Percentiles rank a stretch among this genome's conserved stretches.
These are phyloP conservation scores for Fusarium drepaniforme DNA, from an alignment of 2,329 filamentous ascomycete species.

Conservation along the genomic window DNA sequence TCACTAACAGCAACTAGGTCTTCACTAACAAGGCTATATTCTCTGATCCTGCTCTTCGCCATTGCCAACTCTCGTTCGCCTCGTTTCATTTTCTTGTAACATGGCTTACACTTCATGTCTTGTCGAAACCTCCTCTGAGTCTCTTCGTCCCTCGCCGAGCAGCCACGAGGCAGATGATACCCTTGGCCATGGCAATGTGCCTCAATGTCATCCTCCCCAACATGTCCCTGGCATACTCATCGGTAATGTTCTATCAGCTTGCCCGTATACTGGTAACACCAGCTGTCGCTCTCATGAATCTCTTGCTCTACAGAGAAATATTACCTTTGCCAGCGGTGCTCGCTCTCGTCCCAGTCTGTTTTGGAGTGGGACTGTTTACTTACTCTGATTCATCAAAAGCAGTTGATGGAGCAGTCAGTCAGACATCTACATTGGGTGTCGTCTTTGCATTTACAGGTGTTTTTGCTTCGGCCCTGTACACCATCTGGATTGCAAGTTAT, in stretches of 20 bases:
- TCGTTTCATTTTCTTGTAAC: slow-evolving; percentile 78
- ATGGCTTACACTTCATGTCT: slow-evolving; percentile 70
- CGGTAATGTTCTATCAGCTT: slow-evolving; percentile 78
- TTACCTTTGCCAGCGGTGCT: slow-evolving; percentile 66
- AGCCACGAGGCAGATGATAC: slow-evolving; percentile 68
- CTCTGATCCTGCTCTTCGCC: slow-evolving; percentile 66
- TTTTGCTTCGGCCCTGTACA: slow-evolving; percentile 75
- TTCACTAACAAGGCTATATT: slow-evolving; percentile 80
- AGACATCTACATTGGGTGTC: slow-evolving; percentile 70
- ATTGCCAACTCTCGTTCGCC: slow-evolving; percentile 74
- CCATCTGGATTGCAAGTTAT: slow-evolving; percentile 76
- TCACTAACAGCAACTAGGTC: slow-evolving; percentile 58
- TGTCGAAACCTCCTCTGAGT: slow-evolving; percentile 68
- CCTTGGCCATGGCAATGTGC: slow-evolving; percentile 75
- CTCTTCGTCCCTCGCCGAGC: slow-evolving; percentile 71
- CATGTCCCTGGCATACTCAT: slow-evolving; percentile 74
- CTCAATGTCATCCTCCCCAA: slow-evolving; percentile 78
- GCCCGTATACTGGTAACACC: slow-evolving; percentile 76
- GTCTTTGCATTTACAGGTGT: slow-evolving; percentile 74
- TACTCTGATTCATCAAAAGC: slow-evolving; percentile 73
- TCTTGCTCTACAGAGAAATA: slow-evolving; percentile 67
- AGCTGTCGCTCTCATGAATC: slow-evolving; percentile 74
- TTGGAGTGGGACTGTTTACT: slow-evolving; percentile 74
- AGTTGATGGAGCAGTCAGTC: slow-evolving; percentile 61
- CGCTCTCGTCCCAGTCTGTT: slow-evolving; percentile 70